phyloP scores from a whole-genome alignment of 106 monocot species.

The Dendrobium officinale region DNA sequence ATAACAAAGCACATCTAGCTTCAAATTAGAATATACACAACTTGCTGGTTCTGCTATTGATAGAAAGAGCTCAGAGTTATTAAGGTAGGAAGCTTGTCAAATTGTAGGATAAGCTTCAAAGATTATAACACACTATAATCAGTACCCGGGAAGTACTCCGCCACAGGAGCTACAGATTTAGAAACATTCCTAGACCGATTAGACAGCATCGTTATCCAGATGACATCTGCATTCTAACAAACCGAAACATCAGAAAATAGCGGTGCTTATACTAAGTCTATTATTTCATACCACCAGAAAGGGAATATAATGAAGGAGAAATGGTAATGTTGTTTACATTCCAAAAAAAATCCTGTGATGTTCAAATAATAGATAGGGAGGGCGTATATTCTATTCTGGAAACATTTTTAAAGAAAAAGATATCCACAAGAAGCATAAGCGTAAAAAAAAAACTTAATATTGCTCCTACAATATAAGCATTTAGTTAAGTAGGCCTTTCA shows the following conservation, averaged over 20 bases:
- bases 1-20: constrained; percentile 82
- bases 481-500: neutral
- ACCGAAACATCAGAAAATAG: constrained; percentile 10
- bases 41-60: constrained; percentile 54
- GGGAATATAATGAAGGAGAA: neutral
- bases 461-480: neutral
- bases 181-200: constrained; percentile 48
- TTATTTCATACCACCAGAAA: neutral
- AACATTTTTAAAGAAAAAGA: neutral
- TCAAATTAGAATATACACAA: constrained; percentile 35
- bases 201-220: constrained; percentile 55
- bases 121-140: constrained; percentile 7
- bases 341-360: neutral
- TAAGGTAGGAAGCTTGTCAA: neutral
- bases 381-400: neutral
- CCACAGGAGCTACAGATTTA: constrained; percentile 36
- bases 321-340: neutral
- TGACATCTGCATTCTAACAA: constrained; percentile 86
- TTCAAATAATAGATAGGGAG: neutral
- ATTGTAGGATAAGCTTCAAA: neutral
- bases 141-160: constrained; percentile 73
- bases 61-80: constrained; percentile 13
- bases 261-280: neutral
- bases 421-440: neutral
- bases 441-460: neutral